Conservation (phyloP, 2,329 filamentous ascomycete species). For the Ascosphaera acerosa region DNA sequence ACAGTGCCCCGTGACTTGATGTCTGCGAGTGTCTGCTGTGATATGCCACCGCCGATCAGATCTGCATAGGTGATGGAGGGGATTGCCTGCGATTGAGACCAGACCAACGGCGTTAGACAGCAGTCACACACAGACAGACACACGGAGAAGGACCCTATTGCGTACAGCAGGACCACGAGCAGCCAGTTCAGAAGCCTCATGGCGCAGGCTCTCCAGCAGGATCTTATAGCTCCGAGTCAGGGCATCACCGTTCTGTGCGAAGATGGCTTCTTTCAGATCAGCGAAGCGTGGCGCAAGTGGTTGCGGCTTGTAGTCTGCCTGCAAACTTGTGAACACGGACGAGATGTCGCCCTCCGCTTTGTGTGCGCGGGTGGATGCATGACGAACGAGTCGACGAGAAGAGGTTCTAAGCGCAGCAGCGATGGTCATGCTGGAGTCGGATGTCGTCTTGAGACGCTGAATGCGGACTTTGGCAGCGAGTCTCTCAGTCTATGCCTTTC, state of each 20-base stretch:
- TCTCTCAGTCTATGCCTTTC: no score
- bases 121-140: neutral
- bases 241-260: constrained; percentile 16
- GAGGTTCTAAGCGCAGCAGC: no score
- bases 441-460: no score
- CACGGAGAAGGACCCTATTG: constrained; percentile 1
- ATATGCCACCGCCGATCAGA: constrained; percentile 14
- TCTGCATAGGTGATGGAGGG: constrained; percentile 19
- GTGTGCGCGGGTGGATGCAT: no score
- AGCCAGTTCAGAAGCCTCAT: constrained; percentile 18
- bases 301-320: constrained; percentile 17
- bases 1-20: constrained; percentile 34
- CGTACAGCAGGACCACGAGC: constrained; percentile 17
- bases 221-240: constrained; percentile 19
- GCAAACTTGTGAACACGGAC: constrained; percentile 22
- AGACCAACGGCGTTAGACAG: neutral
- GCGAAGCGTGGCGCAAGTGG: constrained; percentile 19
- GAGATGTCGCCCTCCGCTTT: constrained; percentile 23
- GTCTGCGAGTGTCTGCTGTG: constrained; percentile 19
- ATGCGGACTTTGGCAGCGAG: no score
- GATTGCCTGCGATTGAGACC: constrained; percentile 12
- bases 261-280: constrained; percentile 16
- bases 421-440: no score
- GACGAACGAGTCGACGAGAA: no score
- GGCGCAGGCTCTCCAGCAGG: constrained; percentile 15